Evolutionary conservation across 805 yeast genomes (phyloP), one percentile per base, ranked within the genome.

Genomic region (Pichia exigua): DNA sequence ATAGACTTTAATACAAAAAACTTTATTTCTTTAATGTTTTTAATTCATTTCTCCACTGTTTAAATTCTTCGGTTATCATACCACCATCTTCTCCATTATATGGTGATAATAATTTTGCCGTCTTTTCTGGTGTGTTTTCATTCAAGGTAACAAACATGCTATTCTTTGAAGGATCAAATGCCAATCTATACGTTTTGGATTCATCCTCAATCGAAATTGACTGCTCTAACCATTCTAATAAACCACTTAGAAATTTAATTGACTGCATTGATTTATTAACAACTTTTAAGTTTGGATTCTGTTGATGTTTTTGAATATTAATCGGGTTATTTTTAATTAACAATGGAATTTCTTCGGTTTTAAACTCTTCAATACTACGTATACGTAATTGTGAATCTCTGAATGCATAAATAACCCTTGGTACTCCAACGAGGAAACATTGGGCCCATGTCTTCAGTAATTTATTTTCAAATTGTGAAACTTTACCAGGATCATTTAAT

Each of bases 361-460:
- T 72, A 65, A 71, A 90, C 53, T 85, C 82, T 67, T 94, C 98
- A 2, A 87, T 81, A 3, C 83, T 68, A 55, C 76, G 72, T 50
- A 92, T 69, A n/a, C 76, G 65, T 43, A 85, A 73, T 35, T 79
- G 68, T 18, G 85, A 85, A 64, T 89, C 95, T 58, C 97, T 76
- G 67, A 86, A 94, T 0, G 97, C 99, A 63, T 87, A 87, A 4
- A 87, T 76, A 5, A 92, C 75, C 53, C 78, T 78, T n/a, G 85
- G 82, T 21, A 94, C 77, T 4, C 99, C 99, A 44, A 88, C 73
- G 22, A 94, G 71, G 65, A 90, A 94, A 56, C 96, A 85, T 70
- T 90, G 98, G 2, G 95, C 88, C 99, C 99, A 94, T 0, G 95
- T 77, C 54, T 73, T 78, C 64, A 85, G 79, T 44, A 94, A 70